Conservation (phyloP, 225 moss, liverwort and hornwort species). For the Bryum argenteum region DNA sequence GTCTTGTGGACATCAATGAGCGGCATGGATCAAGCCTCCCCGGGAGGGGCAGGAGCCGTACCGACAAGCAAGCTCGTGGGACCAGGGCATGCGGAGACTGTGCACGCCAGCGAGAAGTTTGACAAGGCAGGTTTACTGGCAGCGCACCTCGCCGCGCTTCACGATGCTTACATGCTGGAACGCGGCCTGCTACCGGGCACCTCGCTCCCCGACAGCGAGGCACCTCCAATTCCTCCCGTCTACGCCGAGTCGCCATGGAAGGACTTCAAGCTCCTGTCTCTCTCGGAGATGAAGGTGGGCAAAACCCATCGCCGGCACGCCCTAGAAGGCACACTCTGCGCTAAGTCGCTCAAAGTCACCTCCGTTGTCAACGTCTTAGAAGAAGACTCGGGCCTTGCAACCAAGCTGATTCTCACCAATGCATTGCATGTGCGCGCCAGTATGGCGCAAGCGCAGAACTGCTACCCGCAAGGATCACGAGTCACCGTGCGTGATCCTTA, state of each 20-base stretch:
- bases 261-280: slow-evolving; percentile 50
- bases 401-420: slow-evolving; percentile 71
- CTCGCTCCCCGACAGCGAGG: slow-evolving; percentile 51
- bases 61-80: slow-evolving; percentile 44
- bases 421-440: slow-evolving; percentile 64
- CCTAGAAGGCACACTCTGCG: slow-evolving; percentile 69
- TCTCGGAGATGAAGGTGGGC: slow-evolving; percentile 78
- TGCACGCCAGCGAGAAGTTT: slow-evolving; percentile 71
- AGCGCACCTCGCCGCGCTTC: slow-evolving; percentile 70
- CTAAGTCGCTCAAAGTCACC: slow-evolving; percentile 70
- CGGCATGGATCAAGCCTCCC: slow-evolving; percentile 37
- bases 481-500: slow-evolving; percentile 79
- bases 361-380: slow-evolving; percentile 76
- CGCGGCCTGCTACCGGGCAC: slow-evolving; percentile 68
- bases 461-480: slow-evolving; percentile 72
- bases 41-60: slow-evolving; percentile 26
- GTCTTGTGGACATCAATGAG: slow-evolving; percentile 17
- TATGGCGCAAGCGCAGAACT: slow-evolving; percentile 71
- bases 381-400: slow-evolving; percentile 71
- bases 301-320: slow-evolving; percentile 81
- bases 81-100: slow-evolving; percentile 48
- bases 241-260: slow-evolving; percentile 59
- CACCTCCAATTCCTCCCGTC: slow-evolving; percentile 53
- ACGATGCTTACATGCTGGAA: slow-evolving; percentile 79
- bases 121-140: slow-evolving; percentile 66